Conservation (phyloP, 225 moss, liverwort and hornwort species). For the Pleurozium schreberi region DNA sequence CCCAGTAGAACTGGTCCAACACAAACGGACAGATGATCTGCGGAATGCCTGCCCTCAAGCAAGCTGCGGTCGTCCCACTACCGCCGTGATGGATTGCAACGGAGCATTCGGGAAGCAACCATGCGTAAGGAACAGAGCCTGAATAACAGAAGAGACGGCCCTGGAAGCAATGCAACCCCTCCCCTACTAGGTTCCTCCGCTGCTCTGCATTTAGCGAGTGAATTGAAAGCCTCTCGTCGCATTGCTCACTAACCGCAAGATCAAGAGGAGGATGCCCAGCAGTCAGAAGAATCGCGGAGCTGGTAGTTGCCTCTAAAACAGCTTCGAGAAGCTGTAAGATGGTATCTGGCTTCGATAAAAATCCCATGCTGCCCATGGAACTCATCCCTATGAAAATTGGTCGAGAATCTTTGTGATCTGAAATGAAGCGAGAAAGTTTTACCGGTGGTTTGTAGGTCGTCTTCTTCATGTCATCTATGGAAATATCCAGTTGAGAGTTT, state of each 20-base stretch:
- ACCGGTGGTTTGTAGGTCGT: slow-evolving; percentile 10
- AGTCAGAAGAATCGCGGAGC: slow-evolving; percentile 51
- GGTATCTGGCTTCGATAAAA: slow-evolving; percentile 35
- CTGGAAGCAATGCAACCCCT: slow-evolving; percentile 39
- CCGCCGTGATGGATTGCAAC: slow-evolving; percentile 84
- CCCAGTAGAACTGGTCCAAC: slow-evolving; percentile 94
- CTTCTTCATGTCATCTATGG: not conserved
- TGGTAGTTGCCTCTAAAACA: slow-evolving; percentile 33
- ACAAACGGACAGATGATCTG: slow-evolving; percentile 90
- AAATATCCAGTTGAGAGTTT: not conserved
- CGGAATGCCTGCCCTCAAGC: slow-evolving; percentile 59
- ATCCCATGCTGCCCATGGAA: slow-evolving; percentile 90
- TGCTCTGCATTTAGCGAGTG: not conserved
- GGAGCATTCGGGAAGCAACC: slow-evolving; percentile 70
- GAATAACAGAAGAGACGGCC: slow-evolving; percentile 66
- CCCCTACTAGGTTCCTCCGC: not conserved
- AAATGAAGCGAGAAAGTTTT: slow-evolving; percentile 43
- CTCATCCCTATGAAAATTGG: slow-evolving; percentile 74
- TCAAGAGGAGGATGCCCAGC: slow-evolving; percentile 61
- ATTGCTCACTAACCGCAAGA: slow-evolving; percentile 7
- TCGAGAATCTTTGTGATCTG: not conserved
- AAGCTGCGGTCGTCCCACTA: slow-evolving; percentile 91
- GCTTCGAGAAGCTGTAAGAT: slow-evolving; percentile 36
- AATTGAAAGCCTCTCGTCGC: not conserved
- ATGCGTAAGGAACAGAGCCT: slow-evolving; percentile 49